A percentile compares a stretch with the other conserved stretches of the same genome.
These are phyloP conservation scores for Lobulomyces angularis DNA, from an alignment of 192 early-diverging fungal species.

Conservation along the genomic window DNA sequence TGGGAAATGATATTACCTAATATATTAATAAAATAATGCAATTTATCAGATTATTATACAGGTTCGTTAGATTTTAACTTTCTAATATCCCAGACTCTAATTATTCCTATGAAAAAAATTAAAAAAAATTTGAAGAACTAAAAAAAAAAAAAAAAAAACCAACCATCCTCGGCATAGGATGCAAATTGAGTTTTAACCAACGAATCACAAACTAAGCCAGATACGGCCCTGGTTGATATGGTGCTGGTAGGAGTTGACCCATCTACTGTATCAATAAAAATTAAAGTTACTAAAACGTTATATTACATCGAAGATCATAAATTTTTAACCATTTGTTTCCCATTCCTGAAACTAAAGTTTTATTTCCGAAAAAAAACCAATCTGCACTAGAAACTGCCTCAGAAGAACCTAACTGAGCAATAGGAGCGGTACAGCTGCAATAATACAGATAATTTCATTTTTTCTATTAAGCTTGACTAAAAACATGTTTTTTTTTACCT, in stretches of 20 bases:
- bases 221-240: constrained; percentile 57
- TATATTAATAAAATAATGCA: too few species aligned
- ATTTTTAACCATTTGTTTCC: constrained; percentile 52
- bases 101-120: too few species aligned
- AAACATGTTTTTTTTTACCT: too few species aligned
- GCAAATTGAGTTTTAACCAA: constrained; percentile 57
- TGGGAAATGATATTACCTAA: too few species aligned
- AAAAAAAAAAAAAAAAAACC: too few species aligned
- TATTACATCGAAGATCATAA: constrained; percentile 51
- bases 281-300: not conserved
- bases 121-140: too few species aligned
- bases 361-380: constrained; percentile 48
- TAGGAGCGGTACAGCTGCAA: too few species aligned
- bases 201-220: constrained; percentile 54
- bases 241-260: constrained; percentile 29
- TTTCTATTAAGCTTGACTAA: too few species aligned
- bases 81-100: constrained; percentile 65
- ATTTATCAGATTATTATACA: constrained; percentile 28
- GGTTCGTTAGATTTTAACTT: constrained; percentile 51
- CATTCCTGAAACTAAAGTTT: constrained; percentile 58
- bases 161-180: constrained; percentile 55
- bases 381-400: constrained; percentile 55
- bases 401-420: constrained; percentile 48
- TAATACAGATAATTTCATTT: too few species aligned
- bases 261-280: constrained; percentile 18